A percentile compares a stretch with the other conserved stretches of the same genome.
Conservation (phyloP, 2,329 filamentous ascomycete species). For the Hirsutella minnesotensis region DNA sequence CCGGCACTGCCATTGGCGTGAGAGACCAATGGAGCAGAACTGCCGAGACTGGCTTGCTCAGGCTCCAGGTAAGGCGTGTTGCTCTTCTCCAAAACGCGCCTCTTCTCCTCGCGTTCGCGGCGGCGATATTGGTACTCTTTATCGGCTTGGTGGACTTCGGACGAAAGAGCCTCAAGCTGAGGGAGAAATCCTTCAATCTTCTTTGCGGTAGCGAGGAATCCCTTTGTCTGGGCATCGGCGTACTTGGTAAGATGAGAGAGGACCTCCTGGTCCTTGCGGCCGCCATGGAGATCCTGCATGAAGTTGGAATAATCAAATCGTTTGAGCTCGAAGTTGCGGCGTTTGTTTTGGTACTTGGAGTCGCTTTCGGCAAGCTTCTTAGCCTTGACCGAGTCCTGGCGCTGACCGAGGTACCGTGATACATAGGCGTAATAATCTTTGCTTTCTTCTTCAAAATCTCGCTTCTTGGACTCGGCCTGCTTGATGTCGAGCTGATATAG, state of each 20-base stretch:
- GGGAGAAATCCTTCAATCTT: slow-evolving; percentile 80
- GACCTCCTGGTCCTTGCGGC: slow-evolving; percentile 96
- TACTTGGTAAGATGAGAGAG: slow-evolving; percentile 89
- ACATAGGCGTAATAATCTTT: slow-evolving; percentile 97
- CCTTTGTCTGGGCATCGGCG: slow-evolving; percentile 78
- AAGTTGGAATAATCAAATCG: slow-evolving; percentile 98
- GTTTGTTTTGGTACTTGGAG: slow-evolving; percentile 88
- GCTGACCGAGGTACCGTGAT: slow-evolving; percentile 87
- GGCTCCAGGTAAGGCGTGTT: slow-evolving; percentile 62
- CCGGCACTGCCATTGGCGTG: slow-evolving; percentile 31
- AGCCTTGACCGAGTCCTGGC: slow-evolving; percentile 90
- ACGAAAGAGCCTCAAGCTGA: slow-evolving; percentile 76
- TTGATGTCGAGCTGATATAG: slow-evolving; percentile 96
- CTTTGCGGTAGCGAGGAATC: slow-evolving; percentile 71
- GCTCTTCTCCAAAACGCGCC: slow-evolving; percentile 79
- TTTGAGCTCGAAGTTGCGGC: slow-evolving; percentile 90
- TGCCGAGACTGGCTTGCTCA: slow-evolving; percentile 39
- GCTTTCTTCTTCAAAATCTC: slow-evolving; percentile 97
- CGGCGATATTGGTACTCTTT: slow-evolving; percentile 95
- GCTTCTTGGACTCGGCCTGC: slow-evolving; percentile 90
- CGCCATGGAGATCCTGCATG: slow-evolving; percentile 97
- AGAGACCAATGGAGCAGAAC: slow-evolving; percentile 16
- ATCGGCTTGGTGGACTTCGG: slow-evolving; percentile 84
- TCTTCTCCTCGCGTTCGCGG: slow-evolving; percentile 91
- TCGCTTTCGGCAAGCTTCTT: slow-evolving; percentile 95